Percentiles rank a stretch among this genome's conserved stretches.
Conservation (phyloP, 108 stramenopile genomes). For the Asterionellopsis glacialis region DNA sequence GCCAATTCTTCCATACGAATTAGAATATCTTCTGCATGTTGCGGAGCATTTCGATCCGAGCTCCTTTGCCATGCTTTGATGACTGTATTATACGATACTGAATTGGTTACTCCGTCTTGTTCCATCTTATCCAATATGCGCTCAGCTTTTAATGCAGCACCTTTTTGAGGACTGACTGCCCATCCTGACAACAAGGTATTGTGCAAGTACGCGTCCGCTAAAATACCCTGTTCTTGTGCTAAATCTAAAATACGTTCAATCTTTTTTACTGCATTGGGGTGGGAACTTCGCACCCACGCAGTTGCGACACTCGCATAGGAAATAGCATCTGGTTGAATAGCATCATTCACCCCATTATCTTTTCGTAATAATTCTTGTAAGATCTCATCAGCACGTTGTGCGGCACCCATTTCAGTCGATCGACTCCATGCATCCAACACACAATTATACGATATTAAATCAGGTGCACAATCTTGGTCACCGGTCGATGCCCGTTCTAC, state of each 20-base stretch:
- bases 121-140: slow-evolving; percentile 70
- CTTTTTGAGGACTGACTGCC: slow-evolving; percentile 38
- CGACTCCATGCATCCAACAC: slow-evolving; percentile 56
- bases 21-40: slow-evolving; percentile 69
- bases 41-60: slow-evolving; percentile 64
- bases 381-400: slow-evolving; percentile 52
- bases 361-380: slow-evolving; percentile 20
- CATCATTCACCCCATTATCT: not conserved
- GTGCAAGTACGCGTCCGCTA: slow-evolving; percentile 75
- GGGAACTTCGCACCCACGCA: slow-evolving; percentile 3
- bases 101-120: slow-evolving; percentile 57
- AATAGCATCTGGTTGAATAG: slow-evolving; percentile 1
- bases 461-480: slow-evolving; percentile 12
- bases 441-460: slow-evolving; percentile 24
- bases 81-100: slow-evolving; percentile 82
- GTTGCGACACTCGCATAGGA: slow-evolving; percentile 1
- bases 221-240: slow-evolving; percentile 12
- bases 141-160: slow-evolving; percentile 72
- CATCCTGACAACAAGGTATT: slow-evolving; percentile 70
- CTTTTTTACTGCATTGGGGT: slow-evolving; percentile 11
- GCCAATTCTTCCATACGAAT: slow-evolving; percentile 56
- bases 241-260: slow-evolving; percentile 10
- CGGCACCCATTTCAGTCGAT: slow-evolving; percentile 42
- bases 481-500: not conserved
- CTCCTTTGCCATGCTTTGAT: slow-evolving; percentile 81